Evolutionary conservation across 2,329 filamentous ascomycete species (phyloP).

Genomic region (Scedosporium dehoogii): DNA sequence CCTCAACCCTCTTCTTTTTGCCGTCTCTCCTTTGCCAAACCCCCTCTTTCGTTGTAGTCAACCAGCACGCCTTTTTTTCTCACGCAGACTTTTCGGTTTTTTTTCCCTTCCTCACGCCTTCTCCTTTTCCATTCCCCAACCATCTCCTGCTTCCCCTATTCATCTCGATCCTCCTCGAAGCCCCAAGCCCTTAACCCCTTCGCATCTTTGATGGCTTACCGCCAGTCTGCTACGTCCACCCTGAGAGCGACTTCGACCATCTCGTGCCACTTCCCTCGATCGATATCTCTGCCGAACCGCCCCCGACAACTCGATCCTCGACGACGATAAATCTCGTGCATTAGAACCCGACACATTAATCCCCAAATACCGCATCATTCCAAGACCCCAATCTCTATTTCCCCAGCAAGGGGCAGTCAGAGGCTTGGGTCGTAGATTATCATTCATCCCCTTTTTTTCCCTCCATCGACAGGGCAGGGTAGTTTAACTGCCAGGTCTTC

Average conservation of each 20-base stretch:
- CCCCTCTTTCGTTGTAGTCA: background rate
- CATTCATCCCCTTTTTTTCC: background rate
- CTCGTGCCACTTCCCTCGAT: background rate
- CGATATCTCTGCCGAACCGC: background rate
- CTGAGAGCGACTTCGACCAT: background rate
- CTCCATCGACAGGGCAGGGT: background rate
- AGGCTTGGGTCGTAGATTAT: slow-evolving; percentile 2
- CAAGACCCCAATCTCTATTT: slow-evolving; percentile 2
- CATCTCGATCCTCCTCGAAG: background rate
- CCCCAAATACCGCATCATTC: slow-evolving; percentile 3
- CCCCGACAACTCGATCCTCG: background rate
- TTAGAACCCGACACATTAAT: slow-evolving; percentile 1
- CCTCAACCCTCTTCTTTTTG: slow-evolving; percentile 7
- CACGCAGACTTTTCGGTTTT: background rate
- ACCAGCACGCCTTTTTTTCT: slow-evolving; percentile 4
- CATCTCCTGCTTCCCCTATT: background rate
- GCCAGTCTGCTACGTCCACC: background rate
- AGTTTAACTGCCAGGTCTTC: background rate
- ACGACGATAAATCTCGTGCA: background rate
- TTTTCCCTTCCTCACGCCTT: background rate
- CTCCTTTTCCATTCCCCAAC: background rate
- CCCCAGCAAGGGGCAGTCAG: slow-evolving; percentile 3
- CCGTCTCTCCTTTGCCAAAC: background rate
- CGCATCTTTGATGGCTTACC: background rate
- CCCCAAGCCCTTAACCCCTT: background rate